A percentile compares a stretch with the other conserved stretches of the same genome.
Evolutionary conservation across 2,329 filamentous ascomycete species (phyloP).

Genomic region (Botryosphaeria dothidea): DNA sequence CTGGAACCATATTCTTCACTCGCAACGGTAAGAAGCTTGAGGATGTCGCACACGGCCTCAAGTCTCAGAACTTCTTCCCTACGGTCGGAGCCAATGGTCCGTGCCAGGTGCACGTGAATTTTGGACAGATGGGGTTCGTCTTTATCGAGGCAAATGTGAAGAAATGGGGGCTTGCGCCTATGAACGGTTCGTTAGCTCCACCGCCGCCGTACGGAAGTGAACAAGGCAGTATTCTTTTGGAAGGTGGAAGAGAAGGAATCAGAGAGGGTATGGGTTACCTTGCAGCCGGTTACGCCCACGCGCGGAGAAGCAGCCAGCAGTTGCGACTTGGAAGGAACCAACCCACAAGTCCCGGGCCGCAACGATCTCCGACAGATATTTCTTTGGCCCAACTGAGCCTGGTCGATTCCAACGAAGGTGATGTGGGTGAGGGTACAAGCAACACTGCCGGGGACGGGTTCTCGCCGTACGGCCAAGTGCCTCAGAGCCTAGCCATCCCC

Average conservation of each 20-base stretch:
- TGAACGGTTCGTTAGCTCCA: conserved; percentile 91
- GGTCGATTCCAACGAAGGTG: conserved; percentile 60
- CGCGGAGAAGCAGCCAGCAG: conserved; percentile 74
- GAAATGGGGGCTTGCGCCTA: conserved; percentile 97
- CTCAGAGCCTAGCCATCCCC: conserved; percentile 9
- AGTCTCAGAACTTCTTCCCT: conserved; percentile 95
- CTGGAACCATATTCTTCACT: conserved; percentile 95
- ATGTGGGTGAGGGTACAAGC: conserved; percentile 73
- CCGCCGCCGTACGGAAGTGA: conserved; percentile 96
- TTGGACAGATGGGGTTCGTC: conserved; percentile 96
- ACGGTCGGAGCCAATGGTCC: conserved; percentile 96
- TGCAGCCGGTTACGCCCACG: conserved; percentile 54
- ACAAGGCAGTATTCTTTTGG: conserved; percentile 92
- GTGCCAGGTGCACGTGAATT: conserved; percentile 91
- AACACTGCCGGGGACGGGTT: not conserved
- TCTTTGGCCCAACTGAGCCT: conserved; percentile 84
- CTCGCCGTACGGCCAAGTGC: conserved; percentile 12
- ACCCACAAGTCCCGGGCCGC: conserved; percentile 83
- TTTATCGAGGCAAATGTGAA: conserved; percentile 99
- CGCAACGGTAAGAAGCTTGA: conserved; percentile 97
- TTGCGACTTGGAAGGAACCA: conserved; percentile 66
- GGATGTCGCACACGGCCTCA: conserved; percentile 88
- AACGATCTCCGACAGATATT: conserved; percentile 92
- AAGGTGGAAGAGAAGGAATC: conserved; percentile 66
- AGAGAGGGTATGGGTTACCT: conserved; percentile 56